phyloP scores from a whole-genome alignment of 371 early-diverging fungal species.

The Gilbertella persicaria region DNA sequence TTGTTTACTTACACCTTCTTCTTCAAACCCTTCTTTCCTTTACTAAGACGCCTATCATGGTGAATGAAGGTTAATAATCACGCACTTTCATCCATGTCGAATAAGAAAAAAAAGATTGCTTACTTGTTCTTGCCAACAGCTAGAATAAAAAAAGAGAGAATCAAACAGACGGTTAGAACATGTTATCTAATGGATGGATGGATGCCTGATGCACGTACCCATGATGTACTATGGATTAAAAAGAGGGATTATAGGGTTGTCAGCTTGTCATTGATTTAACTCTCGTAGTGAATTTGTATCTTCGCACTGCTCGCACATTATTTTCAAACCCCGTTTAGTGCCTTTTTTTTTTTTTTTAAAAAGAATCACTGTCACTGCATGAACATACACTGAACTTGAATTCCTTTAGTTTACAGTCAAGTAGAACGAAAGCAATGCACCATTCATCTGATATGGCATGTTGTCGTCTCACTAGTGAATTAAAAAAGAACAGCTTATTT shows the following conservation, averaged over 20 bases:
- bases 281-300: not conserved
- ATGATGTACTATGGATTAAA: constrained; percentile 16
- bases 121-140: constrained; percentile 28
- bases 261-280: not conserved
- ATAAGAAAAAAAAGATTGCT: no score
- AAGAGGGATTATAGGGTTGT: constrained; percentile 5
- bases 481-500: no score
- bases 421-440: no score
- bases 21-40: constrained; percentile 97
- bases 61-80: no score
- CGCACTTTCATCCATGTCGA: no score
- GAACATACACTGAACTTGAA: no score
- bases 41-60: constrained; percentile 60
- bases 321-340: not conserved
- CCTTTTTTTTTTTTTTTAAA: not conserved
- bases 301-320: not conserved
- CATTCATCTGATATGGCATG: no score
- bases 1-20: constrained; percentile 88
- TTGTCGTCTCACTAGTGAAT: no score
- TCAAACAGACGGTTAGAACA: not conserved
- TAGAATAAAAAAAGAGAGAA: constrained; percentile 1
- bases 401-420: no score
- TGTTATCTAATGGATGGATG: constrained; percentile 17
- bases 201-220: constrained; percentile 10
- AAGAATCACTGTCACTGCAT: no score